phyloP scores from a whole-genome alignment of 2,329 filamentous ascomycete species.

The Lecanoromycetidae sp. region DNA sequence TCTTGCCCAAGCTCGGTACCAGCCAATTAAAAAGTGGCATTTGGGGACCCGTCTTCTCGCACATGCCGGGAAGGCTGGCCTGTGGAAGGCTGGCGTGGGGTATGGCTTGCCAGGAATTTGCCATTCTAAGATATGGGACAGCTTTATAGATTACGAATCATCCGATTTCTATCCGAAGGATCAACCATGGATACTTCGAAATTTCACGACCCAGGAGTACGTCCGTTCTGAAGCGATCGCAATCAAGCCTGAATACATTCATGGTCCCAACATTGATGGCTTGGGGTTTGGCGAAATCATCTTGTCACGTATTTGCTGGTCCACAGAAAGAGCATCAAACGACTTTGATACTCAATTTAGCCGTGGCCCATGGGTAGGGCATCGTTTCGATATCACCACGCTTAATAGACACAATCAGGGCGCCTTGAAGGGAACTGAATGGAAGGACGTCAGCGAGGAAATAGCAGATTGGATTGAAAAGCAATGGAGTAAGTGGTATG shows the following conservation, averaged over 20 bases:
- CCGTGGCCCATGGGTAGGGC: background rate
- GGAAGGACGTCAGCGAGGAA: background rate
- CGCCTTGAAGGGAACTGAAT: background rate
- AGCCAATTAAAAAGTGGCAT: background rate
- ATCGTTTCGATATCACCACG: background rate
- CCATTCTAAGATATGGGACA: background rate
- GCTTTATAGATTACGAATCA: background rate
- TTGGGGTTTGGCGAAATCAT: background rate
- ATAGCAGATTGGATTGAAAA: background rate
- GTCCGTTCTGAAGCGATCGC: background rate
- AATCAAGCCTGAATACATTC: background rate
- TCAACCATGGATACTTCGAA: background rate
- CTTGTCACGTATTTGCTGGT: background rate
- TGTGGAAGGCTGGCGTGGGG: too few species aligned
- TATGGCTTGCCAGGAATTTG: too few species aligned
- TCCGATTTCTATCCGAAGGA: background rate
- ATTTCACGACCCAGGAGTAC: background rate
- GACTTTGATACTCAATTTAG: background rate
- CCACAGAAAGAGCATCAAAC: background rate
- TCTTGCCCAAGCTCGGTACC: background rate
- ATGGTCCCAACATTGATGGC: background rate
- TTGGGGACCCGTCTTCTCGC: background rate
- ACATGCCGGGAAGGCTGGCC: background rate
- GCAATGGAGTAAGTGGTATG: background rate
- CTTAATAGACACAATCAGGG: background rate